Percentiles rank a stretch among this genome's conserved stretches.
Evolutionary conservation across 78 protist genomes (phyloP).

Genomic region (Ministeria vibrans): DNA sequence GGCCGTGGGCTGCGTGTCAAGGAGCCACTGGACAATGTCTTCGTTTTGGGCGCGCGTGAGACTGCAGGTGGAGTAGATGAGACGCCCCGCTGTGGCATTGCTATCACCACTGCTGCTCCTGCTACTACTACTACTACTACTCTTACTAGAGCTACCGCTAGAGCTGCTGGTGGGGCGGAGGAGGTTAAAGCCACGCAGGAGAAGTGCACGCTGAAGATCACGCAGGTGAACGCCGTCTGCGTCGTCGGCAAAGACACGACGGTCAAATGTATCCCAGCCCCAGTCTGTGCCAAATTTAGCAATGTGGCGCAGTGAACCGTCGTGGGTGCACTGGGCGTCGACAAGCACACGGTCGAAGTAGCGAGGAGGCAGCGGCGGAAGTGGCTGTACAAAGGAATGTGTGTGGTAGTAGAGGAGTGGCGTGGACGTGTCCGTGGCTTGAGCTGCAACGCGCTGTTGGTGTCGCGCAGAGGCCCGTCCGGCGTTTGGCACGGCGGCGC

Average conservation of each 20-base stretch:
- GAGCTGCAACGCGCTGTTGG: no score
- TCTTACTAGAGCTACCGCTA: no score
- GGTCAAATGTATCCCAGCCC: constrained; percentile 34
- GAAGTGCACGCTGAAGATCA: constrained; percentile 30
- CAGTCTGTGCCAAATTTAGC: constrained; percentile 6
- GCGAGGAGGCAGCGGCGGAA: not conserved
- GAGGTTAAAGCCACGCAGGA: constrained; percentile 11
- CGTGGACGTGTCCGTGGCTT: no score
- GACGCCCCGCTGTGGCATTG: constrained; percentile 46
- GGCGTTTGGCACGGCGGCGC: no score
- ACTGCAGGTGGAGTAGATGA: constrained; percentile 58
- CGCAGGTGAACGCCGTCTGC: not conserved
- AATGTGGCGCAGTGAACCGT: constrained; percentile 54
- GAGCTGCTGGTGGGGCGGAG: no score
- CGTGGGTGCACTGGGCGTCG: constrained; percentile 78
- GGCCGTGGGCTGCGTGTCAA: not conserved
- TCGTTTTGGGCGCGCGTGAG: constrained; percentile 48
- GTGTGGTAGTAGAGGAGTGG: not conserved
- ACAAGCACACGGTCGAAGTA: constrained; percentile 46
- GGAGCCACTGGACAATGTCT: constrained; percentile 27
- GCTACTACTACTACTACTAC: no score
- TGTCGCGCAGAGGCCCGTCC: no score
- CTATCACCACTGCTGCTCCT: no score
- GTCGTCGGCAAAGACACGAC: not conserved
- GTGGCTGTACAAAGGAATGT: not conserved